phyloP scores from a whole-genome alignment of 306 rosid species.

The Lablab purpureus region DNA sequence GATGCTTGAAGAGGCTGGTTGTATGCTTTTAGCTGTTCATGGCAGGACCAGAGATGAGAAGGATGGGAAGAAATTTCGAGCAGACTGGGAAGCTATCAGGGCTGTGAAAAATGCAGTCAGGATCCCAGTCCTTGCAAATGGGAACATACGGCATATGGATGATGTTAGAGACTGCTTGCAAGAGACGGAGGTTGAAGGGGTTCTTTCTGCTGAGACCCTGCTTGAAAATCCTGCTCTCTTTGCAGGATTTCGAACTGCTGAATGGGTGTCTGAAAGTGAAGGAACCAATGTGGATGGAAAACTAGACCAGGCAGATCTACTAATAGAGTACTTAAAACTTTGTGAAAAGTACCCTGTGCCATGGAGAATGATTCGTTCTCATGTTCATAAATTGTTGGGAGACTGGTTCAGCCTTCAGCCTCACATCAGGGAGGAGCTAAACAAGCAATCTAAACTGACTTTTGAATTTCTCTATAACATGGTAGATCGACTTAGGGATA shows the following conservation, averaged over 20 bases:
- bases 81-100: slow-evolving; percentile 86
- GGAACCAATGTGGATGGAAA: slow-evolving; percentile 53
- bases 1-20: slow-evolving; percentile 97
- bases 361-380: slow-evolving; percentile 96
- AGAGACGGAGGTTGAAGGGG: slow-evolving; percentile 63
- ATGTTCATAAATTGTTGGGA: slow-evolving; percentile 90
- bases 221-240: slow-evolving; percentile 96
- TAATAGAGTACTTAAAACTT: slow-evolving; percentile 84
- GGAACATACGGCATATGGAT: slow-evolving; percentile 60
- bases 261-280: slow-evolving; percentile 63
- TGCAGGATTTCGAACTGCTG: slow-evolving; percentile 80
- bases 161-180: slow-evolving; percentile 59
- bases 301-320: slow-evolving; percentile 80
- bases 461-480: slow-evolving; percentile 84
- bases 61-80: slow-evolving; percentile 86
- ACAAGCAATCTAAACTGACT: slow-evolving; percentile 75
- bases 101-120: slow-evolving; percentile 80
- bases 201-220: slow-evolving; percentile 73
- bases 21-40: slow-evolving; percentile 89
- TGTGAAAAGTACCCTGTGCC: slow-evolving; percentile 87
- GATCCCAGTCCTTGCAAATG: slow-evolving; percentile 71
- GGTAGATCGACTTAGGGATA: slow-evolving; percentile 73
- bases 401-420: slow-evolving; percentile 96
- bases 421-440: slow-evolving; percentile 84
- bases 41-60: slow-evolving; percentile 93